These are phyloP conservation scores for Paulownia fortunei DNA, from an alignment of 257 asterid species.

Conservation along the genomic window DNA sequence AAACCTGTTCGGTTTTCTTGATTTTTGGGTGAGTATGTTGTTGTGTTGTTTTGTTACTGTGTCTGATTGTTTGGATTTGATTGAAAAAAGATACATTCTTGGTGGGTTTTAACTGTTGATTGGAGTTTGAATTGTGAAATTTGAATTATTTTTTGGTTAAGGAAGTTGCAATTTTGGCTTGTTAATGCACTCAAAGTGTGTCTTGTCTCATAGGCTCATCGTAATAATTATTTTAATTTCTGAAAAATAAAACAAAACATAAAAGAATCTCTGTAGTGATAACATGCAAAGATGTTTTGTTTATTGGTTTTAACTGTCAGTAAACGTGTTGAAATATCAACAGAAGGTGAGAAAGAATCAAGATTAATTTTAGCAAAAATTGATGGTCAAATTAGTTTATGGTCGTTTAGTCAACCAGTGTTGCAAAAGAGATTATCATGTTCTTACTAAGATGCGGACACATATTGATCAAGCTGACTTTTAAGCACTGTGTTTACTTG, in stretches of 20 bases:
- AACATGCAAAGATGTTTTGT: not conserved
- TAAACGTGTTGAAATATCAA: not conserved
- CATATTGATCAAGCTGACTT: not conserved
- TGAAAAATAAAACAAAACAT: not conserved
- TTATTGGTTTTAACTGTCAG: not conserved
- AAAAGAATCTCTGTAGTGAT: not conserved
- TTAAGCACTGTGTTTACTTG: slow-evolving; percentile 18
- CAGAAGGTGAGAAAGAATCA: not conserved
- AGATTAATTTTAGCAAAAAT: not conserved
- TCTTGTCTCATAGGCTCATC: not conserved
- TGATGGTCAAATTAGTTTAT: not conserved
- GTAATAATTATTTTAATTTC: not conserved
- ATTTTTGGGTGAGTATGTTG: not conserved
- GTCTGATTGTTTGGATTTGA: not conserved
- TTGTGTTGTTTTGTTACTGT: not conserved
- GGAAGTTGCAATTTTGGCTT: not conserved
- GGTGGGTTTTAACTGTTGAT: slow-evolving; percentile 17
- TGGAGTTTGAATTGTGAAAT: slow-evolving; percentile 3
- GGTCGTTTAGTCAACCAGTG: not conserved
- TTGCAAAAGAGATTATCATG: not conserved
- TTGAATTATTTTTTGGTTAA: not conserved
- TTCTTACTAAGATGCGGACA: slow-evolving; percentile 19
- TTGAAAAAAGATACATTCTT: not conserved
- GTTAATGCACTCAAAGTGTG: not conserved
- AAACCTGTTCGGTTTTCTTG: not conserved